phyloP scores from a whole-genome alignment of 2,329 filamentous ascomycete species.

The Fusarium sp. region DNA sequence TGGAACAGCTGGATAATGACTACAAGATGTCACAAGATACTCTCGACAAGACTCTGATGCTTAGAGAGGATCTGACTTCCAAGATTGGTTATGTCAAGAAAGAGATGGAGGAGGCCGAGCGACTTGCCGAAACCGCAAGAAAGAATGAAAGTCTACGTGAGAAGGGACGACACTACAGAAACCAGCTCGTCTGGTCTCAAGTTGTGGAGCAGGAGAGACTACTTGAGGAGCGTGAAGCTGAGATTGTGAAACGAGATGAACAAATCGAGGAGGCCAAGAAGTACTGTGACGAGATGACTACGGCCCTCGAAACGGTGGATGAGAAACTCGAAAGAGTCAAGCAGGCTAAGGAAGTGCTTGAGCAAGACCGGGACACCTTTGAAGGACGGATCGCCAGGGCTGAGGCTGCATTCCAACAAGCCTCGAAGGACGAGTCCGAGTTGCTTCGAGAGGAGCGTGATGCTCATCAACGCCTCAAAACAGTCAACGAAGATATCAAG shows the following conservation, averaged over 20 bases:
- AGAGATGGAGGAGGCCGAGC: conserved; percentile 69
- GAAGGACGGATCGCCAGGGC: conserved; percentile 58
- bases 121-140: conserved; percentile 73
- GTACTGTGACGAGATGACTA: conserved; percentile 58
- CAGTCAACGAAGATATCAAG: conserved; percentile 61
- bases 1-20: conserved; percentile 92
- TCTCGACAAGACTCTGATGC: conserved; percentile 71
- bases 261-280: conserved; percentile 46
- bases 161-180: conserved; percentile 68
- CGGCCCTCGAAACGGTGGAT: conserved; percentile 60
- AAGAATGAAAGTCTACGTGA: conserved; percentile 74
- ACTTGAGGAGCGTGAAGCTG: conserved; percentile 53
- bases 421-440: conserved; percentile 65
- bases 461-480: conserved; percentile 69
- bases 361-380: conserved; percentile 61
- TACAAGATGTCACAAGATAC: conserved; percentile 87
- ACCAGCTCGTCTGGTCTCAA: conserved; percentile 87
- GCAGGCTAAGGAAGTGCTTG: conserved; percentile 55
- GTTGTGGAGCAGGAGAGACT: conserved; percentile 79
- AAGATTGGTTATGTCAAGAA: conserved; percentile 53
- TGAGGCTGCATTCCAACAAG: conserved; percentile 65
- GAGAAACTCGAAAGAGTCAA: conserved; percentile 56
- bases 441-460: conserved; percentile 74
- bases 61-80: conserved; percentile 52
- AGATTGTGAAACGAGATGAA: conserved; percentile 42